Evolutionary conservation across 495 filamentous ascomycete species (phyloP), one percentile per base, ranked within the genome.

Genomic region (Penicillium cataractarum): DNA sequence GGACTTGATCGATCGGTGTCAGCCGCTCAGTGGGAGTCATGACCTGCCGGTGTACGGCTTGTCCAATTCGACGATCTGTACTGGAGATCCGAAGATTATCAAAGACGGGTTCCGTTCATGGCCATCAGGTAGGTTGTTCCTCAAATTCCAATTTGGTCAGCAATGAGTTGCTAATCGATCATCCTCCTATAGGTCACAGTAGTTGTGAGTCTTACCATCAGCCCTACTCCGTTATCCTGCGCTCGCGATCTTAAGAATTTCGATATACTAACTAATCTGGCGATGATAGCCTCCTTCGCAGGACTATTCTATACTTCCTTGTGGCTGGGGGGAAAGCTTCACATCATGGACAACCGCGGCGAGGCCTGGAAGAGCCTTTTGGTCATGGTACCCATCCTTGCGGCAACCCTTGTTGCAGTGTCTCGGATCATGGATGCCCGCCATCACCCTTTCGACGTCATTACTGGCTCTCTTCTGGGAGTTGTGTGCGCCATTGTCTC

Each of bases 101-200:
- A 86, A 92, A 66, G 92, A 97, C 72, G 92, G 92, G 1, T 97
- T 96, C 71, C 85, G 88, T 52, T 93, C 90, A 64, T 97, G 90
- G 77, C 92, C 92, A 26, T 90, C 87, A 51, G 90, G 90, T 65
- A 75, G 27, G 76, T 57, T 6, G n/a, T 21, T 24, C 22, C 12
- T n/a, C 2, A n/a, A 3, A 12, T 33, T 12, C 2, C 7, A 3
- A 10, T 24, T 15, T 15, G 10, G 19, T 35, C 46, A 17, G 40
- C 19, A n/a, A 50, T 27, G 22, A 12, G 1, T 15, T 54, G 51
- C 51, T 54, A 54, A 54, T 32, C 1, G 8, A 12, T 10, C 2
- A 54, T 33, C 21, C 6, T 27, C 29, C 19, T 26, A 42, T 31
- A 77, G 75, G 80, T 21, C 84, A 85, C 64, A 82, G 80, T 63